These are phyloP conservation scores for Medicago ruthenica DNA, from an alignment of 306 rosid species.

Conservation along the genomic window DNA sequence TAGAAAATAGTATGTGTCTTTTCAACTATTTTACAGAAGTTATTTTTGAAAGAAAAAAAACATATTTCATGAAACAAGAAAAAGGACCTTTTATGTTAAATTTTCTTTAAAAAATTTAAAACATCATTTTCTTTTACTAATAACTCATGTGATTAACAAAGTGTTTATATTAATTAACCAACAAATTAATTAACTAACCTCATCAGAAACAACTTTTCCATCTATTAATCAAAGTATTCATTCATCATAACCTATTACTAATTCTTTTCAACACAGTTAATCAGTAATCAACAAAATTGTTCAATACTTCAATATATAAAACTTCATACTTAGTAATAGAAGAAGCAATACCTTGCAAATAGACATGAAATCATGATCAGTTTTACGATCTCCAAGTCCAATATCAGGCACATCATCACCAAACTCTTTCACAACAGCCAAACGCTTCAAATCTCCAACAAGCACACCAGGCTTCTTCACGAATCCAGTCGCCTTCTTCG, in stretches of 20 bases:
- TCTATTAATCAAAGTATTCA: neutral
- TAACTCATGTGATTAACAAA: neutral
- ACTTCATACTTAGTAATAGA: neutral
- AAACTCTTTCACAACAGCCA: constrained; percentile 73
- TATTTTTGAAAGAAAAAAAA: too few relatives aligned
- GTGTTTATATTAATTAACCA: neutral
- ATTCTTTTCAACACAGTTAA: neutral
- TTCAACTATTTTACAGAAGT: too few relatives aligned
- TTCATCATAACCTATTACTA: neutral
- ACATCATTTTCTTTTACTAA: neutral
- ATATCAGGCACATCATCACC: constrained; percentile 75
- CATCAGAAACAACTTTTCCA: too few relatives aligned
- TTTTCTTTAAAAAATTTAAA: too few relatives aligned
- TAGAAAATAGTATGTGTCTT: too few relatives aligned
- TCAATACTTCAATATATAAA: neutral
- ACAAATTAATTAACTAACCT: neutral
- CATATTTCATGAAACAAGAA: too few relatives aligned
- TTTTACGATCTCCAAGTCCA: constrained; percentile 83
- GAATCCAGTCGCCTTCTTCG: constrained; percentile 93
- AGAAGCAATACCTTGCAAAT: constrained; percentile 77
- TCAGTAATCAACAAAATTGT: neutral
- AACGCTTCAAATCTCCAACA: constrained; percentile 76
- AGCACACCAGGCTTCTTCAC: constrained; percentile 93
- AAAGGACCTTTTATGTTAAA: too few relatives aligned
- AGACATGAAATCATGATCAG: constrained; percentile 95